Percentiles rank a stretch among this genome's conserved stretches.
Evolutionary conservation across 176 grass and related monocot species (phyloP).

Genomic region (Leersia perrieri): DNA sequence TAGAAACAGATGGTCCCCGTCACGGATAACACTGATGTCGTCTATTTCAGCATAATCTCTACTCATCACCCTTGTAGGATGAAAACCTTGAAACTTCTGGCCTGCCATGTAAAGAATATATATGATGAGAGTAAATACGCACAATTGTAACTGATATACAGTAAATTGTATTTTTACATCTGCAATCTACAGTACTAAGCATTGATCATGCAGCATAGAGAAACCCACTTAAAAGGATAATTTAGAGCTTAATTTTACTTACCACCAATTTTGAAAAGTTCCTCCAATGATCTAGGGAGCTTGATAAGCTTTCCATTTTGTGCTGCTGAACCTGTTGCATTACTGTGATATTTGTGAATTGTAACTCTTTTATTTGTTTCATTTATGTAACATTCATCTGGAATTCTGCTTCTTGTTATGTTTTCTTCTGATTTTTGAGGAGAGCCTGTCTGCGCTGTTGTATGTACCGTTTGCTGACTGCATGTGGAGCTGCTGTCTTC

Average conservation of each 20-base stretch:
- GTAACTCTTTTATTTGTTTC: conserved; percentile 57
- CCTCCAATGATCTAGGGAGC: conserved; percentile 72
- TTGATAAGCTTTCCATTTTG: conserved; percentile 77
- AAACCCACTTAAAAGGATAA: not conserved
- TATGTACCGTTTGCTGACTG: conserved; percentile 12
- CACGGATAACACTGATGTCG: conserved; percentile 73
- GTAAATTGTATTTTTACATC: not conserved
- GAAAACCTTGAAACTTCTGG: conserved; percentile 61
- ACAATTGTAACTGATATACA: not conserved
- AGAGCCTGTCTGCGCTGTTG: not conserved
- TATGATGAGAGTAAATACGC: conserved; percentile 16
- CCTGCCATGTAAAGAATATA: conserved; percentile 47
- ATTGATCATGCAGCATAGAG: not conserved
- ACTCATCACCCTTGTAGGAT: conserved; percentile 62
- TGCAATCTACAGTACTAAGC: not conserved
- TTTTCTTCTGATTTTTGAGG: not conserved
- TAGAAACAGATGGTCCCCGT: conserved; percentile 82
- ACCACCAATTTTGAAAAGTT: conserved; percentile 75
- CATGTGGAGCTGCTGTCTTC: conserved; percentile 7
- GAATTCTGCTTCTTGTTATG: conserved; percentile 23
- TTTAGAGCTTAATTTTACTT: conserved; percentile 38
- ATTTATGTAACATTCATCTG: conserved; percentile 20
- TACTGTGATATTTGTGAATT: conserved; percentile 43
- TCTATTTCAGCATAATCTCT: conserved; percentile 91
- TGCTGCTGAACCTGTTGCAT: conserved; percentile 24